Evolutionary conservation across 2,329 filamentous ascomycete genomes (phyloP), one percentile per base, ranked within the genome.

Genomic region (Balansia obtecta): DNA sequence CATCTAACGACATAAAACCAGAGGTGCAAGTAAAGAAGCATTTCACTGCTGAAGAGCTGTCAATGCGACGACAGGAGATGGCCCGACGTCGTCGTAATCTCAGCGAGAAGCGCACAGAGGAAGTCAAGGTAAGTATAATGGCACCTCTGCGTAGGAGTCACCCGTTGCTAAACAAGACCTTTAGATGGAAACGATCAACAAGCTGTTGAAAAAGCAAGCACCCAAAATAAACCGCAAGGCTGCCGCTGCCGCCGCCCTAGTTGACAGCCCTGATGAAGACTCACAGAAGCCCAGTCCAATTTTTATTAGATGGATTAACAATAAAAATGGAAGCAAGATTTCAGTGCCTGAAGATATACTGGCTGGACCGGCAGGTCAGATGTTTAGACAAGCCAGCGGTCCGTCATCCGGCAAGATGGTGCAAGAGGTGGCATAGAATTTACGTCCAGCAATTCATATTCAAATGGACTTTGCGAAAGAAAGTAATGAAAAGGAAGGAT

Each of bases 121-220:
- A 82, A 65, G 77, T 82, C 63, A 81, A 80, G 73, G 77, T 75
- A 68, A 50, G 65, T 52, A 5, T 33, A 38, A 33, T 11, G 20
- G 38, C 39, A 33, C 30, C 32, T 34, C 32, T 22, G 20, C 12
- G 10, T 33, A 39, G 30, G 18, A 27, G 18, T 3, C 4, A n/a
- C 15, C 22, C 11, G 46, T 41, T 18, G 13, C 51, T 53, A 30
- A 53, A 22, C 2, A 5, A 13, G 5, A 7, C 20, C 30, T 47
- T 18, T 57, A 90, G 86, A 87, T 88, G 78, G 87, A 91, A 72
- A 93, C 87, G 0, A 91, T 93, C 76, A 90, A 93, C 72, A 89
- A 90, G 60, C 80, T 93, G 2, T 79, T 93, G 48, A 89, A 89
- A 67, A 89, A 90, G 63, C 87, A 90, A 64, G 85, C 86, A 1